Evolutionary conservation across 805 yeast species (phyloP).

Genomic region (Candida bentonensis): DNA sequence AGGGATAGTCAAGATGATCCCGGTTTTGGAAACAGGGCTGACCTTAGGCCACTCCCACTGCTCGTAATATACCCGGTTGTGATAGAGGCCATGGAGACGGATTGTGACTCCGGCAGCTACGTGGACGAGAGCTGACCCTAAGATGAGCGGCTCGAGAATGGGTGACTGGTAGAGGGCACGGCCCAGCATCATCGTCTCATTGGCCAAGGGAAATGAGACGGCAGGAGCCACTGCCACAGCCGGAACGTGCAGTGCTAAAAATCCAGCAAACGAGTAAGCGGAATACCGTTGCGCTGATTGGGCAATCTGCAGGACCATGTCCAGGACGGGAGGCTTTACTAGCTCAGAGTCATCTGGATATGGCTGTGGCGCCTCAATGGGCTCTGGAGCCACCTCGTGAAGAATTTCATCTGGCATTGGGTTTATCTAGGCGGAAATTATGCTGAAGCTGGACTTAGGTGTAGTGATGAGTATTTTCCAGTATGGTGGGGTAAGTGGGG

Average conservation of each 20-base stretch:
- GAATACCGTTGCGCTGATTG: constrained; percentile 36
- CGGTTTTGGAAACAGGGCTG: constrained; percentile 47
- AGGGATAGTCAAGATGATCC: constrained; percentile 35
- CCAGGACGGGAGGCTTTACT: background rate
- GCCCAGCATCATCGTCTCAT: constrained; percentile 44
- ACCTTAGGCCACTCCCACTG: constrained; percentile 25
- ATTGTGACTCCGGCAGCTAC: constrained; percentile 36
- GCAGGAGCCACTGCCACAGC: constrained; percentile 43
- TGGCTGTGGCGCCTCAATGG: background rate
- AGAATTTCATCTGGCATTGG: too few relatives aligned
- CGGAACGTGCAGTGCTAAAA: constrained; percentile 40
- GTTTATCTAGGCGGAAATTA: too few relatives aligned
- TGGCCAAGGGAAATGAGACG: constrained; percentile 29
- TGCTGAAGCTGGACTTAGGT: too few relatives aligned
- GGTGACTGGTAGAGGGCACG: constrained; percentile 46
- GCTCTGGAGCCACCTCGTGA: constrained; percentile 2
- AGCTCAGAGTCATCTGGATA: background rate
- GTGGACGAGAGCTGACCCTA: constrained; percentile 34
- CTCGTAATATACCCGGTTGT: constrained; percentile 16
- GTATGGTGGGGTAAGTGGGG: too few relatives aligned
- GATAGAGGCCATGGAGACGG: constrained; percentile 25
- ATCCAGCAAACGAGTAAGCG: constrained; percentile 40
- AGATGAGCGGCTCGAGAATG: constrained; percentile 32
- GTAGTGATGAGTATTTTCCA: too few relatives aligned
- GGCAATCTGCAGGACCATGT: background rate